phyloP scores from a whole-genome alignment of 2,329 filamentous ascomycete genomes.

The Cytospora paraplurivora region DNA sequence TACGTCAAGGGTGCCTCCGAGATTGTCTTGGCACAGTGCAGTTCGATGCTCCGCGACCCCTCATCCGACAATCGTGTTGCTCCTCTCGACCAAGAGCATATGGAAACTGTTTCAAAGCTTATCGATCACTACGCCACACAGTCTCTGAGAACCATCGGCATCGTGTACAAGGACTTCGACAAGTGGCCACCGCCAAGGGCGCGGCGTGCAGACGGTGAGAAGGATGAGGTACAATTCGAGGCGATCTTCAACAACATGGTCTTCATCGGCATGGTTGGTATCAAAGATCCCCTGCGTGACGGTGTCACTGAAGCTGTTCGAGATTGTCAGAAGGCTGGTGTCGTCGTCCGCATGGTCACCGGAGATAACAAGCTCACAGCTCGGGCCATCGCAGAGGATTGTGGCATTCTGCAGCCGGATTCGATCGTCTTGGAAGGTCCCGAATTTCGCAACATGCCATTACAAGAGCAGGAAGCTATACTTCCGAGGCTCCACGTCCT shows the following conservation, averaged over 20 bases:
- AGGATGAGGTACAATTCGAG: conserved; percentile 65
- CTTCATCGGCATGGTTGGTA: conserved; percentile 72
- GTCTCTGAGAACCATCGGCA: conserved; percentile 81
- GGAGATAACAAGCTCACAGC: conserved; percentile 81
- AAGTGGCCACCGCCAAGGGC: conserved; percentile 76
- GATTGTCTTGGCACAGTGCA: conserved; percentile 61
- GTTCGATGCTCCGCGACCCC: conserved; percentile 53
- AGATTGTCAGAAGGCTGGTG: conserved; percentile 74
- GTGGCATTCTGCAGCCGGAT: conserved; percentile 70
- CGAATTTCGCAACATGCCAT: conserved; percentile 71
- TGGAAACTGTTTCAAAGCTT: conserved; percentile 60
- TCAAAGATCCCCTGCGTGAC: conserved; percentile 76
- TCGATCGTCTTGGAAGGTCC: conserved; percentile 78
- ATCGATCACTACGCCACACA: conserved; percentile 78
- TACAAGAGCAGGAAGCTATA: conserved; percentile 64
- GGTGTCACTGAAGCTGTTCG: conserved; percentile 74
- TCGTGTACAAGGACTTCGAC: conserved; percentile 82
- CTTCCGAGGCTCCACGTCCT: conserved; percentile 72
- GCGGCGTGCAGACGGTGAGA: conserved; percentile 55
- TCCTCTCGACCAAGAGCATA: conserved; percentile 54
- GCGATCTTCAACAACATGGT: conserved; percentile 68
- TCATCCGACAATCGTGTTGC: conserved; percentile 46
- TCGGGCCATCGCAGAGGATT: conserved; percentile 76
- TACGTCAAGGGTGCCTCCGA: conserved; percentile 68
- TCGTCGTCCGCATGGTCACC: conserved; percentile 83